Base-by-base conservation (phyloP, 2,329 filamentous ascomycete genomes). In the Shiraia sp. region DNA sequence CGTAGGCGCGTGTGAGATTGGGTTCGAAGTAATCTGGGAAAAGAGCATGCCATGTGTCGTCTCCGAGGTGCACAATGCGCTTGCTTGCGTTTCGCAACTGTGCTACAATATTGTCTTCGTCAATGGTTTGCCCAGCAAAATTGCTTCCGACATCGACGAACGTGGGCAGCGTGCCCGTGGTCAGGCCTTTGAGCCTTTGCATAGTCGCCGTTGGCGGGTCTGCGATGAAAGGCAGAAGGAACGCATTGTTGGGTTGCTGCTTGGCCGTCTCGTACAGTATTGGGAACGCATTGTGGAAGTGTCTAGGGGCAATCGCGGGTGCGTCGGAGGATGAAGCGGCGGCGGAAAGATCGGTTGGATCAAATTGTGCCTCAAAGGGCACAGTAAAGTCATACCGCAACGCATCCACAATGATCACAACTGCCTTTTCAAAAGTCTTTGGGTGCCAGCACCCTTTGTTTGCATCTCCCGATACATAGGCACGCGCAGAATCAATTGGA, bases 331-430 rank as follows among this genome's bases (percentile, higher is more conserved):
- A 48, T 41, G 47, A 38, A 0, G 55, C 53, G 14, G 46, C 46
- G 10, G 40, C 49, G 9, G 42, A 39, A 17, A 61, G 42, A 26
- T 61, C 32, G 29, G 66, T 55, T 24, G 78, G 71, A 33, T 78
- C 72, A 35, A 74, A 75, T 55, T 77, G 70, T 42, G 80, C 73
- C 31, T 76, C 72, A 46, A 87, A 85, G 1, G 93, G 93, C 9
- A 97, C 82, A 0, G 92, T 95, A 59, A 99, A 99, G 70, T 99
- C 93, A 72, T 99, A 99, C 46, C 93, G 86, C 44, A 99, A 78
- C 38, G 93, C 93, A 69, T 99, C 93, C 43, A 99, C 87, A 36
- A 99, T 75, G 41, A 99, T 81, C 16, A 99, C 80, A 32, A 99
- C 85, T 9, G 92, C 91, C 66, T 91, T 93, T 49, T 95, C 82